Base-by-base conservation (phyloP, 2,329 filamentous ascomycete genomes). In the Macrophomina tecta region DNA sequence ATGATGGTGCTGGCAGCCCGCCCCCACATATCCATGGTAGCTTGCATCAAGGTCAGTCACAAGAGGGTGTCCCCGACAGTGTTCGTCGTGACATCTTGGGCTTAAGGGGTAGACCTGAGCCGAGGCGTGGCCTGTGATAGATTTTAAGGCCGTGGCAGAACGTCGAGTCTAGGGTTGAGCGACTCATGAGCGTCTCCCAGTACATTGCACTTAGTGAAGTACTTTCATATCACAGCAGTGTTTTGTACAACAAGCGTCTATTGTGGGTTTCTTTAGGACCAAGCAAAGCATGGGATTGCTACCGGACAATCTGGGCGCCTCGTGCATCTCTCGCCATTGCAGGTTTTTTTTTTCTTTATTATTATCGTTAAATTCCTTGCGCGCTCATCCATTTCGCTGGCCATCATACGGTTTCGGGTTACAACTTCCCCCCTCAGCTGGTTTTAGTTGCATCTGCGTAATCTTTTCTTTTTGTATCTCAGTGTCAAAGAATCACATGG, bases 31-130 rank as follows among this genome's bases (percentile, higher is more conserved):
- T 62, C 12, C 42, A 38, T 7, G 58, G 58, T 7, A 30, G n/a
- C 23, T 16, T 58, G n/a, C 52, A 46, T 7, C 63, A 55, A 5
- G 23, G 16, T 5, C 52, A 55, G 18, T 23, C 38, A 32, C 30
- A 65, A 12, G 34, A 55, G 8, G 63, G 52, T 49, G 52, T 65
- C 6, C 63, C 63, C 4, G 63, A 65, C 38, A 56, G 46, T 14
- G 18, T 65, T 30, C 63, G 63, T 52, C 38, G 63, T 18, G 63
- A 65, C n/a, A 65, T 65, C 23, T 18, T 65, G n/a, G 63, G 63
- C 6, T 34, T 65, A 14, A 48, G 63, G 30, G 63, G 52, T 4
- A 36, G 52, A n/a, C 63, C 40, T 6, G 63, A 65, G 40, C 63
- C 52, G 18, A 49, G 63, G 52, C 63, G 63, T 12, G 63, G 53